Base-by-base conservation (phyloP, 345 rosid species). In the Physaria fendleri region DNA sequence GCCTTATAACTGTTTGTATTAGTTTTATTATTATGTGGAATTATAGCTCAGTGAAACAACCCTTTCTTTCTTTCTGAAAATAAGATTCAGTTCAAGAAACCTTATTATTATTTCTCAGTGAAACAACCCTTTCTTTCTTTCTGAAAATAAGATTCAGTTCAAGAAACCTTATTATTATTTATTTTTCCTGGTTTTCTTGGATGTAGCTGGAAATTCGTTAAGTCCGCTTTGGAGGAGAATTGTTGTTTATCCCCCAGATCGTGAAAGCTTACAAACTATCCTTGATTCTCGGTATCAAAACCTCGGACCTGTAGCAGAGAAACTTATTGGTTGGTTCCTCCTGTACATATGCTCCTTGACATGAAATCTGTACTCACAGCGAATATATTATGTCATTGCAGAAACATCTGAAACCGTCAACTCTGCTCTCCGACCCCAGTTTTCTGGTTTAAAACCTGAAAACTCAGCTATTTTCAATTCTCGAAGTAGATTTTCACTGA, bases 331-430 rank as follows among this genome's bases (percentile, higher is more conserved):
- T n/a, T n/a, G n/a, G n/a, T n/a, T n/a, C n/a, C n/a, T n/a, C n/a
- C n/a, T n/a, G n/a, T n/a, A n/a, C n/a, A 15, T 59, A 32, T 9
- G 21, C 20, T 39, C 41, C 69, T 62, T 27, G 12, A 24, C 13
- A 62, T 53, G 21, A 34, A 27, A 57, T 64, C 14, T 24, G 17
- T 24, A 30, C 51, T 68, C 62, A 42, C 66, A 48, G 34, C 24
- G 24, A 59, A 58, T 11, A 56, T 24, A 6, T 71, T 55, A 9
- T 64, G 56, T 49, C 20, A 56, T 73, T 50, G 66, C 90, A 91
- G 98, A 81, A 72, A 91, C 95, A 27, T 78, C 76, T 55, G 83
- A 76, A 69, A 74, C 43, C 24, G 74, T 80, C 44, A 88, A 77
- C 57, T 68, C 62, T 73, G 68, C 69, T 59, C 66, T 66, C 16